Base-by-base conservation (phyloP, 345 rosid species). In the Ceriops decandra region DNA sequence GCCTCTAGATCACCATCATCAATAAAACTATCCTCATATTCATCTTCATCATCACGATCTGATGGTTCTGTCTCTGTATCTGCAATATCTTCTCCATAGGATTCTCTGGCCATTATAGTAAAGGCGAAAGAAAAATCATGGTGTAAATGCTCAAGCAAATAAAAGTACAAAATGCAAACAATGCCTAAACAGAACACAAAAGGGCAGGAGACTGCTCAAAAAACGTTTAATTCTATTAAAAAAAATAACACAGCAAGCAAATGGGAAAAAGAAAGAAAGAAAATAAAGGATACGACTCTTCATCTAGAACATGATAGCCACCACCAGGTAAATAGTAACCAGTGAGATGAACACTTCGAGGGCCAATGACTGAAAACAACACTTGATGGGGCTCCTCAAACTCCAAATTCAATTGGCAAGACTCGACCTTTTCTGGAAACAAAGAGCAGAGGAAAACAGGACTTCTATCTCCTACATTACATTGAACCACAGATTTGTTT, bases 321-420 rank as follows among this genome's bases (percentile, higher is more conserved):
- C 74, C 70, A 58, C 66, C 51, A 38, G 68, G 64, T 21, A 76
- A 54, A 79, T 80, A 89, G 82, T 83, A 87, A 69, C 96, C 96
- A 52, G 91, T 76, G 60, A 91, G 85, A 67, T 89, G 97, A 72
- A 91, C 79, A 56, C 84, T 82, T 1, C 77, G 77, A 33, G 91
- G 87, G 22, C 97, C 93, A 46, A 91, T 57, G 36, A 91, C 90
- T 0, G 96, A 89, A 79, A 91, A 87, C 17, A 86, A 65, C 57
- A 88, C 97, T 36, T 88, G 85, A 36, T 84, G 89, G 54, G 77
- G 75, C 73, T 91, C 96, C 38, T 89, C 89, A 65, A 85, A 91
- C 80, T 91, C 93, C 66, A 91, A 60, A 71, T 89, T 78, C 54
- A 91, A 47, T 24, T 83, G 93, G 46, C 82, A 89, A 16, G 84